A percentile compares a stretch with the other conserved stretches of the same genome.
Conservation (phyloP, 164 flowering plant genomes). For the Euptelea pleiosperma region DNA sequence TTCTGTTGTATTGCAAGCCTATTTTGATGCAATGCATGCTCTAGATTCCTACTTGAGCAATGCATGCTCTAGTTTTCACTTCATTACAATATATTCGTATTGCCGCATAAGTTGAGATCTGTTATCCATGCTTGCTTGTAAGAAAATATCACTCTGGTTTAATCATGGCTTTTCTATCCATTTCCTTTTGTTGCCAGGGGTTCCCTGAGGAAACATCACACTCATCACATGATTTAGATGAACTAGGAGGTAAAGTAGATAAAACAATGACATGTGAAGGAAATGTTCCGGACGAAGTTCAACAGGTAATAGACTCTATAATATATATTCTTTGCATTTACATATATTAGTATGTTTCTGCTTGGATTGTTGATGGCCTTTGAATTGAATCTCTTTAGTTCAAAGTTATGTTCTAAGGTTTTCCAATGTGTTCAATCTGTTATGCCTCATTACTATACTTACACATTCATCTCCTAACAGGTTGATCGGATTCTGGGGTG, state of each 20-base stretch:
- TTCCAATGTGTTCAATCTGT: not conserved
- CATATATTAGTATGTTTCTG: not conserved
- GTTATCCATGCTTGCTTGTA: too few species aligned
- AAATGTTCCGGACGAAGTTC: constrained; percentile 29
- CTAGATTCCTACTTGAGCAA: not conserved
- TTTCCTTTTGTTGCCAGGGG: constrained; percentile 32
- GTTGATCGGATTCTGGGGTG: constrained; percentile 94
- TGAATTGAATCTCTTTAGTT: too few species aligned
- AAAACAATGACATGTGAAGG: constrained; percentile 25
- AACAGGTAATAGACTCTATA: constrained; percentile 45
- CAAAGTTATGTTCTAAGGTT: not conserved
- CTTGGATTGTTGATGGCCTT: not conserved
- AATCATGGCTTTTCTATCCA: not conserved
- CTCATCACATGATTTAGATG: constrained; percentile 23
- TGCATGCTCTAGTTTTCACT: too few species aligned
- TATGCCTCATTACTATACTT: not conserved
- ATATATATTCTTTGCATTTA: not conserved
- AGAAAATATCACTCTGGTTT: not conserved
- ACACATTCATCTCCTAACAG: constrained; percentile 30
- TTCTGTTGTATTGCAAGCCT: not conserved
- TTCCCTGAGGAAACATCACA: constrained; percentile 25
- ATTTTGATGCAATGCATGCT: constrained; percentile 1
- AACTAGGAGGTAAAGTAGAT: constrained; percentile 22
- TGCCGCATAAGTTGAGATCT: too few species aligned
- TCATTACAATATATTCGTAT: too few species aligned